phyloP scores from a whole-genome alignment of 306 rosid genomes.

The Spatholobus suberectus region DNA sequence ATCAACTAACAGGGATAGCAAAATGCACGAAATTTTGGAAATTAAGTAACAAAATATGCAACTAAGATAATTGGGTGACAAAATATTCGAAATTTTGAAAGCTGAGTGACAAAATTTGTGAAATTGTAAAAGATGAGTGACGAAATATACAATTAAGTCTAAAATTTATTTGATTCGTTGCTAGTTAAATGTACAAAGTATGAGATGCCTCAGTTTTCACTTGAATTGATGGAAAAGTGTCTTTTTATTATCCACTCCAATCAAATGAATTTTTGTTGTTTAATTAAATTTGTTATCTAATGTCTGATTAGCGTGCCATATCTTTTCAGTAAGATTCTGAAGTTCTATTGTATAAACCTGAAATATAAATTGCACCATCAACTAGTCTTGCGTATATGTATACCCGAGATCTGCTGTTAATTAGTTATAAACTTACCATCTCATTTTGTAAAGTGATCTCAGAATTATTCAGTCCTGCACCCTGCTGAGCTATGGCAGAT shows the following conservation, averaged over 20 bases:
- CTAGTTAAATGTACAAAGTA: neutral
- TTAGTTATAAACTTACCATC: neutral
- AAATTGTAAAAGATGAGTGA: no score
- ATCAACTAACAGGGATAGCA: no score
- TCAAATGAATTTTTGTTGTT: conserved; percentile 1
- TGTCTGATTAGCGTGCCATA: neutral
- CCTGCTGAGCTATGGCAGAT: neutral
- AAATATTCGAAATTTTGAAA: no score
- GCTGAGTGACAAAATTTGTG: no score
- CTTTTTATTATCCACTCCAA: neutral
- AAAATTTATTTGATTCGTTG: neutral
- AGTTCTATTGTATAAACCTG: conserved; percentile 9
- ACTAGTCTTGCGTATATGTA: neutral
- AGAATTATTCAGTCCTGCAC: neutral
- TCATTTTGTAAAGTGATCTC: neutral
- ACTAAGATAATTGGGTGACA: no score
- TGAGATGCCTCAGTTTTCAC: neutral
- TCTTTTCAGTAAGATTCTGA: neutral
- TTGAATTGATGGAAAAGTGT: neutral
- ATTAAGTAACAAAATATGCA: no score
- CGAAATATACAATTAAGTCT: no score
- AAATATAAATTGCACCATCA: conserved; percentile 25
- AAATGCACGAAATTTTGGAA: no score
- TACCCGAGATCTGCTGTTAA: neutral
- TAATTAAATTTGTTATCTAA: neutral